phyloP scores from a whole-genome alignment of 2,329 filamentous ascomycete genomes.

The Claviceps sorghi region DNA sequence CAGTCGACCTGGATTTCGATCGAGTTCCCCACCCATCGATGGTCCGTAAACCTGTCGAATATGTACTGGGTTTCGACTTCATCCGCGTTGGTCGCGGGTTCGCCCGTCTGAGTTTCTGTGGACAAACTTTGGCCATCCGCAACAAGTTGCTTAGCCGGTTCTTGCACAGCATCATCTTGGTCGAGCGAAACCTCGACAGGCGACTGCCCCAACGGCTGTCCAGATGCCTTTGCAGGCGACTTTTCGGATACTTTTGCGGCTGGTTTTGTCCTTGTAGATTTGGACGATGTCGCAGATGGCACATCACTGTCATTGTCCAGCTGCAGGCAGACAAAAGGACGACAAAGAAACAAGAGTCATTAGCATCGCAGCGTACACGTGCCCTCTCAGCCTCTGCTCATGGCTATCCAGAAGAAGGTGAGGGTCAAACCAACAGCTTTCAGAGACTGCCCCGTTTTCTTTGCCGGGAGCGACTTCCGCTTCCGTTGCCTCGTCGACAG shows the following conservation, averaged over 20 bases:
- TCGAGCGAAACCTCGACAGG: not conserved
- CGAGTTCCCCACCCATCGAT: conserved; percentile 17
- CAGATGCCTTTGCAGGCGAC: not conserved
- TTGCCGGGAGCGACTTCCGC: conserved; percentile 1
- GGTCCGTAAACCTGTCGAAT: conserved; percentile 12
- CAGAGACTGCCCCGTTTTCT: not conserved
- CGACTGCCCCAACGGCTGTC: too few species aligned
- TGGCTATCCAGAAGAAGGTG: not conserved
- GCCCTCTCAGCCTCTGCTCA: not conserved
- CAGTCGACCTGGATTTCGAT: conserved; percentile 20
- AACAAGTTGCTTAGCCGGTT: not conserved
- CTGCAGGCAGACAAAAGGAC: not conserved
- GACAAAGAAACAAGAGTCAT: not conserved
- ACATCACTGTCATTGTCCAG: not conserved
- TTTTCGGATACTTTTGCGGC: not conserved
- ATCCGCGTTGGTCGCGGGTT: not conserved
- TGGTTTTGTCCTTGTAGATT: not conserved
- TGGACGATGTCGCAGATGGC: not conserved
- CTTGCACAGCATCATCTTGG: not conserved
- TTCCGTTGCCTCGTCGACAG: not conserved
- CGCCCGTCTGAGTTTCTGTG: not conserved
- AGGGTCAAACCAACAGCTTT: not conserved
- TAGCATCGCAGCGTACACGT: not conserved
- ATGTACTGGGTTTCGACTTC: conserved; percentile 7
- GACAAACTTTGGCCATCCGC: not conserved